Base-by-base conservation (phyloP, 1,139 yeast species). In the Pichia sp. region DNA sequence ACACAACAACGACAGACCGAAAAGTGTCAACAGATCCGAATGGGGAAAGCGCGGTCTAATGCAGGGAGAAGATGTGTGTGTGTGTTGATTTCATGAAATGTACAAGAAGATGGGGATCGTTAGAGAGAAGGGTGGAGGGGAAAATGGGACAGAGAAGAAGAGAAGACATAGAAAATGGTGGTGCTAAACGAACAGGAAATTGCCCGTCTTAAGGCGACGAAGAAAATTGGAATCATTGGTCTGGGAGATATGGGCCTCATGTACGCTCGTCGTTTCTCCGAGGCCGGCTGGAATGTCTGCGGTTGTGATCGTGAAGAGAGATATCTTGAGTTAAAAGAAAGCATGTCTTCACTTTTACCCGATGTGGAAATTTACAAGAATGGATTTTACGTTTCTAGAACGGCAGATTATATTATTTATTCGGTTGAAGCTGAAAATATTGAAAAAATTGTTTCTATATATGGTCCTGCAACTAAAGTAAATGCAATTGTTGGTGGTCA, bases 401-500 rank as follows among this genome's bases (percentile, higher is more conserved):
- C 72, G 11, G 70, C 94, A 32, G 97, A 89, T 60, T 87, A 79
- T 55, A 75, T 84, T 41, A 80, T 89, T 45, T 89, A 88, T 66
- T 80, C 89, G 48, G 96, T 89, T 3, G 97, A 89, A 59, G 94
- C 95, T 1, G 95, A 80, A 52, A 76, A 78, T 55, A 81, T 91
- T 37, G 78, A 69, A 38, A 69, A 71, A 46, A 84, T 89, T 34
- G 95, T 88, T 6, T 57, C 76, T 6, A 38, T 65, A 27, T 91
- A 88, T 60, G 96, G 95, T 0, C 93, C 95, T 0, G 70, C 96
- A 0, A 81, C 96, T 4, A 91, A 88, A 60, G 65, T 76, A 14
- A 94, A 95, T 3, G 83, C 95, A 4, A 76, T 88, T 38, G 95
- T 91, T 10, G 98, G 98, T n/a, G 98, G 98, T 5, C 98, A 91